phyloP scores from a whole-genome alignment of 2,329 filamentous ascomycete species.

The Cercospora sesami region DNA sequence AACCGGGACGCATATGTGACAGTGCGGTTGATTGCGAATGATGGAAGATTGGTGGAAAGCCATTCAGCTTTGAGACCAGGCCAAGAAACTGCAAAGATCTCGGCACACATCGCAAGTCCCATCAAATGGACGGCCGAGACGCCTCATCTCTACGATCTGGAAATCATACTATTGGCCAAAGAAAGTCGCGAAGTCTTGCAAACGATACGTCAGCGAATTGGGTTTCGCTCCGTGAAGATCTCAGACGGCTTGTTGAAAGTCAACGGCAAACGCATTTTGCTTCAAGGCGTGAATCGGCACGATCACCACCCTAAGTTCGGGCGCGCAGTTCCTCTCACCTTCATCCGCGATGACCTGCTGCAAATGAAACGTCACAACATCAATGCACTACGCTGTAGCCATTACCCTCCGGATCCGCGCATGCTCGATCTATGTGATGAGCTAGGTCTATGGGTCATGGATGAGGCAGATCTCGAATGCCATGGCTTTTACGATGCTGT shows the following conservation, averaged over 20 bases:
- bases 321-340: conserved; percentile 62
- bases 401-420: conserved; percentile 63
- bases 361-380: conserved; percentile 70
- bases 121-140: conserved; percentile 68
- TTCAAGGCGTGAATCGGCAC: conserved; percentile 66
- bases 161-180: conserved; percentile 31
- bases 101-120: conserved; percentile 50
- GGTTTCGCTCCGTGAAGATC: conserved; percentile 64
- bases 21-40: conserved; percentile 26
- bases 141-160: conserved; percentile 60
- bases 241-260: conserved; percentile 60
- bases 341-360: conserved; percentile 60
- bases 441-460: conserved; percentile 65
- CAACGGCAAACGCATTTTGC: conserved; percentile 60
- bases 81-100: conserved; percentile 22
- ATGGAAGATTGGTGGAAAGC: background rate
- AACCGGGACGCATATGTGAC: conserved; percentile 4
- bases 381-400: conserved; percentile 66
- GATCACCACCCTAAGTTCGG: conserved; percentile 66
- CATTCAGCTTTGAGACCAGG: background rate
- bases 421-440: conserved; percentile 62
- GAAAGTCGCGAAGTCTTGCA: conserved; percentile 32
- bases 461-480: conserved; percentile 52
- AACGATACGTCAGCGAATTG: conserved; percentile 54
- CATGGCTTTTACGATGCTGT: conserved; percentile 40